Percentiles rank a stretch among this genome's conserved stretches.
phyloP scores from a whole-genome alignment of 2,329 filamentous ascomycete genomes.

The Amphichorda felina region DNA sequence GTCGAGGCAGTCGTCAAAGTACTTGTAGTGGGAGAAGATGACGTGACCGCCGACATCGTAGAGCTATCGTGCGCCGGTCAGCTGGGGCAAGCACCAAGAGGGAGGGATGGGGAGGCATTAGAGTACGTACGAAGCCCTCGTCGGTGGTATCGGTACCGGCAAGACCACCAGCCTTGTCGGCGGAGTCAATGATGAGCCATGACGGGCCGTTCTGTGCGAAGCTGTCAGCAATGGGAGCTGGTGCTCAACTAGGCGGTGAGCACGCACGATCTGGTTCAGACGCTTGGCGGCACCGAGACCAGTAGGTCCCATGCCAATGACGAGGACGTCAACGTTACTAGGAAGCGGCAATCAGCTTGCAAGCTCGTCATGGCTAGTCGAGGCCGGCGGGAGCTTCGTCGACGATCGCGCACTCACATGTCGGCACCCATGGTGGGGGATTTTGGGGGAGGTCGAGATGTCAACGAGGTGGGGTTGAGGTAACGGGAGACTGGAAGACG shows the following conservation, averaged over 20 bases:
- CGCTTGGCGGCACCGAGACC: constrained; percentile 97
- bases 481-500: not conserved
- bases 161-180: constrained; percentile 86
- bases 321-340: constrained; percentile 89
- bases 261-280: constrained; percentile 82
- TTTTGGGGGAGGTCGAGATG: not conserved
- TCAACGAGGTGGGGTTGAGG: not conserved
- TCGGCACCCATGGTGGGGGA: constrained; percentile 26
- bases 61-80: constrained; percentile 43
- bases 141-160: constrained; percentile 90
- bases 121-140: constrained; percentile 82
- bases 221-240: constrained; percentile 9
- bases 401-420: constrained; percentile 18
- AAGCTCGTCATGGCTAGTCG: no score
- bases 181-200: constrained; percentile 92
- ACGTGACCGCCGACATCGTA: constrained; percentile 98
- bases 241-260: constrained; percentile 11
- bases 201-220: constrained; percentile 66
- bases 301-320: constrained; percentile 96
- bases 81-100: constrained; percentile 3
- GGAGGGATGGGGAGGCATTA: constrained; percentile 2
- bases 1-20: constrained; percentile 98
- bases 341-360: not conserved
- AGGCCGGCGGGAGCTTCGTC: no score
- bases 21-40: constrained; percentile 99